Percentiles rank a stretch among this genome's conserved stretches.
Evolutionary conservation across 225 moss, liverwort and hornwort genomes (phyloP).

Genomic region (Neckera pumila): DNA sequence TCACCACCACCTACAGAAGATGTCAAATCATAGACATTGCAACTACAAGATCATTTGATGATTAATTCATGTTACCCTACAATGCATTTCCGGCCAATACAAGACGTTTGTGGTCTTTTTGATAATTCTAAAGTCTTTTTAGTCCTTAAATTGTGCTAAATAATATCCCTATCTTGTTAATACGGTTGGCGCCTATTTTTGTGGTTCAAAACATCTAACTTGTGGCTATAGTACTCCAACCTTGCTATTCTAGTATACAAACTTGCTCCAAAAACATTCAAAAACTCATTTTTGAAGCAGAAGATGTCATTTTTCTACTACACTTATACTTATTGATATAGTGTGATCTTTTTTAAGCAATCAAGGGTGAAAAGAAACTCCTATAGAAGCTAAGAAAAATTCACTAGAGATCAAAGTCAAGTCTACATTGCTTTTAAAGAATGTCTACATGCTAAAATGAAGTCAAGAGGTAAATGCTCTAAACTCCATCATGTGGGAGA

Average conservation of each 20-base stretch:
- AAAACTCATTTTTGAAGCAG: not conserved
- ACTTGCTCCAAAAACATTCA: not conserved
- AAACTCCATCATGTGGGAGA: accelerated
- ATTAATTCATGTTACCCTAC: no score
- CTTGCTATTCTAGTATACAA: not conserved
- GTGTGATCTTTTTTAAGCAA: not conserved
- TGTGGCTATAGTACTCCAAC: not conserved
- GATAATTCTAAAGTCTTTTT: accelerated
- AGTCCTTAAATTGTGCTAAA: not conserved
- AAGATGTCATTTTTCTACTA: not conserved
- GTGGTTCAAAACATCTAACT: not conserved
- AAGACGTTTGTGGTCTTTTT: no score
- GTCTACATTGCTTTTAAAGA: not conserved
- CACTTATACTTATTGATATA: not conserved
- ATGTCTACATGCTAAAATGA: not conserved
- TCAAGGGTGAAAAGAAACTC: not conserved
- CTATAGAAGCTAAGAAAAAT: not conserved
- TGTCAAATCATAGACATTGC: no score
- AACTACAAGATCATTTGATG: no score
- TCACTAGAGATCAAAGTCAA: not conserved
- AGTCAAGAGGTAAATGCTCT: accelerated
- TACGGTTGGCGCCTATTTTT: not conserved
- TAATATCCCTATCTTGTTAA: not conserved
- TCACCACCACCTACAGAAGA: no score
- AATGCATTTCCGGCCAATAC: no score